phyloP scores from a whole-genome alignment of 2,329 filamentous ascomycete genomes.

The Emmonsiellopsis sp. region DNA sequence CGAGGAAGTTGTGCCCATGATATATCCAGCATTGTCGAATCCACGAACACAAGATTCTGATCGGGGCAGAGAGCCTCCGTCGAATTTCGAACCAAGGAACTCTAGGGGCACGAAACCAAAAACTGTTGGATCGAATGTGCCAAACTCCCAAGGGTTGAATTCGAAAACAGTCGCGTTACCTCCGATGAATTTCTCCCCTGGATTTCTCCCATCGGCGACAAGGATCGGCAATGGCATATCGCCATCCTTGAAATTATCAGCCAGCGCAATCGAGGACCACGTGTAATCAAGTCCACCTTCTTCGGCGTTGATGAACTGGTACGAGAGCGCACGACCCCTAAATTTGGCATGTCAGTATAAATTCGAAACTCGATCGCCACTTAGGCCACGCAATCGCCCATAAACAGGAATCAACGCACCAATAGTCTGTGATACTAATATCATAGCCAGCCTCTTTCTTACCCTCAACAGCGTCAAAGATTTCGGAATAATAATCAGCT shows the following conservation, averaged over 20 bases:
- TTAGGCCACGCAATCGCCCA: background rate
- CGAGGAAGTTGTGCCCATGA: slow-evolving; percentile 78
- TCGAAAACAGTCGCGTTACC: slow-evolving; percentile 68
- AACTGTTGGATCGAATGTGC: slow-evolving; percentile 63
- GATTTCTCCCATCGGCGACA: slow-evolving; percentile 57
- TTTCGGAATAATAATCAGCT: slow-evolving; percentile 52
- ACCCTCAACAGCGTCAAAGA: slow-evolving; percentile 47
- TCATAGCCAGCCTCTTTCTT: slow-evolving; percentile 58
- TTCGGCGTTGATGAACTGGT: slow-evolving; percentile 69
- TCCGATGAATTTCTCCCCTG: slow-evolving; percentile 51
- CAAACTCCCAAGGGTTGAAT: slow-evolving; percentile 72
- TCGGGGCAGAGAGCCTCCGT: slow-evolving; percentile 47
- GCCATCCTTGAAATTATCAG: slow-evolving; percentile 52
- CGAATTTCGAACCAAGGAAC: slow-evolving; percentile 66
- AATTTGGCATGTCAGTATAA: background rate
- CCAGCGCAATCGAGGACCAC: slow-evolving; percentile 66
- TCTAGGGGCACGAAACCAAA: slow-evolving; percentile 61
- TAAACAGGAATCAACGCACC: slow-evolving; percentile 33
- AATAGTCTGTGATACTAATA: slow-evolving; percentile 75
- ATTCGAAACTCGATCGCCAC: background rate
- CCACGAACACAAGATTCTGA: slow-evolving; percentile 59
- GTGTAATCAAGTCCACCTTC: slow-evolving; percentile 69
- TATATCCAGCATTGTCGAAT: slow-evolving; percentile 71
- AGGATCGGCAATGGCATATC: slow-evolving; percentile 64
- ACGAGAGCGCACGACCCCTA: slow-evolving; percentile 67